phyloP scores from a whole-genome alignment of 2,329 filamentous ascomycete genomes.

The Aspergillus fijiensis region DNA sequence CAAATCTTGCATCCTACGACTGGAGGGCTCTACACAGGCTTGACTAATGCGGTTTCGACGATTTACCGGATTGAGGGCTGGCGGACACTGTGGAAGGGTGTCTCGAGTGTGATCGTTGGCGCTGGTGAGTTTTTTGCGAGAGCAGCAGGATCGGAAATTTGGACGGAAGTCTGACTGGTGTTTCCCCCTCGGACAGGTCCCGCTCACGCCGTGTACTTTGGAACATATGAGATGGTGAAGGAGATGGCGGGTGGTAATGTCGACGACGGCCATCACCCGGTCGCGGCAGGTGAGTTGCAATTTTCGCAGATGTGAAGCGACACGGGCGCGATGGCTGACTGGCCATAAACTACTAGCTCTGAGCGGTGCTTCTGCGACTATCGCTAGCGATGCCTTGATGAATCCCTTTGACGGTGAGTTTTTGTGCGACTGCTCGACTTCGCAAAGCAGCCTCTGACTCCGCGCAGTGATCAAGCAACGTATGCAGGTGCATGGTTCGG shows the following conservation, averaged over 20 bases:
- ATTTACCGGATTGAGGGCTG: conserved; percentile 89
- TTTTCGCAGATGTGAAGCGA: neutral
- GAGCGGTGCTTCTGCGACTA: conserved; percentile 91
- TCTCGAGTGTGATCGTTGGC: conserved; percentile 93
- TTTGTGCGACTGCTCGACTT: neutral
- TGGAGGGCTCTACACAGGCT: conserved; percentile 79
- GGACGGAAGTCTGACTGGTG: conserved; percentile 8
- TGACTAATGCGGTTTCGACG: conserved; percentile 87
- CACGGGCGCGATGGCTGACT: conserved; percentile 34
- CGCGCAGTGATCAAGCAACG: conserved; percentile 91
- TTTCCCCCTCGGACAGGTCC: conserved; percentile 61
- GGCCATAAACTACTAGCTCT: conserved; percentile 59
- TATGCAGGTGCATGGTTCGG: conserved; percentile 98
- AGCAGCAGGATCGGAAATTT: neutral
- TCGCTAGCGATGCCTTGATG: conserved; percentile 97
- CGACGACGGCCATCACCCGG: conserved; percentile 78
- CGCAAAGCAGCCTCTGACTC: conserved; percentile 10
- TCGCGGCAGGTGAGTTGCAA: conserved; percentile 74
- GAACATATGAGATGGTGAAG: conserved; percentile 96
- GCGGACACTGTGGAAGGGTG: conserved; percentile 89
- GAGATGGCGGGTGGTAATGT: conserved; percentile 92
- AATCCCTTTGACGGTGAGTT: conserved; percentile 93
- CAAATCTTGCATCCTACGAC: conserved; percentile 86
- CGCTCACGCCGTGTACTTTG: conserved; percentile 97
- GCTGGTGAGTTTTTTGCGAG: conserved; percentile 63